Conservation (phyloP, 768 basidiomycete genomes). For the Leccinum obscurum region DNA sequence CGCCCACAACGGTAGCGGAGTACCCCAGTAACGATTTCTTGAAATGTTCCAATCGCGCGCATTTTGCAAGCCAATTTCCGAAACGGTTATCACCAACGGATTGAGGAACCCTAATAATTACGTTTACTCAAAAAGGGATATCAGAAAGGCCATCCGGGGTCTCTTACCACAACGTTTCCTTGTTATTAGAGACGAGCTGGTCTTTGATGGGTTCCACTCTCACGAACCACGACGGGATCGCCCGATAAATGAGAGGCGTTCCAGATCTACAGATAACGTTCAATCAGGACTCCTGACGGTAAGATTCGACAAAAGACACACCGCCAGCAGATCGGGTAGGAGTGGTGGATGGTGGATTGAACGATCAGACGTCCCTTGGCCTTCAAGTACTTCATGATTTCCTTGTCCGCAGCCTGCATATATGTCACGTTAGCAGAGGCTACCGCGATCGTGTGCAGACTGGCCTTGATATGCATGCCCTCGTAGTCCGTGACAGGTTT, state of each 20-base stretch:
- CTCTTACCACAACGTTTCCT: conserved; percentile 80
- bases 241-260: conserved; percentile 94
- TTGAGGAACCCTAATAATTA: conserved; percentile 78
- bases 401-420: conserved; percentile 85
- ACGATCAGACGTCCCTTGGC: conserved; percentile 84
- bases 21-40: conserved; percentile 99
- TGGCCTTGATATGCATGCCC: conserved; percentile 87
- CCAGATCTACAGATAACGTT: conserved; percentile 60
- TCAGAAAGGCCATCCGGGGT: neutral
- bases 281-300: neutral
- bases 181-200: conserved; percentile 87
- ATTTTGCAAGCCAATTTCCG: conserved; percentile 93
- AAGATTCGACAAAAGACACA: conserved; percentile 27
- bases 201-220: conserved; percentile 83
- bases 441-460: conserved; percentile 13
- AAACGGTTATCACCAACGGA: conserved; percentile 89
- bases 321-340: conserved; percentile 99
- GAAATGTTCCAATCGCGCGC: conserved; percentile 99
- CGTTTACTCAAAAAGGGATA: conserved; percentile 5
- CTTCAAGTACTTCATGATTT: conserved; percentile 89
- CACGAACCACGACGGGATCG: conserved; percentile 96
- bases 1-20: conserved; percentile 94
- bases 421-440: conserved; percentile 1
- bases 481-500: conserved; percentile 86
- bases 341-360: conserved; percentile 83